These are phyloP conservation scores for Triticum turgidum DNA, from an alignment of 176 grass and related monocot genomes.

Conservation along the genomic window DNA sequence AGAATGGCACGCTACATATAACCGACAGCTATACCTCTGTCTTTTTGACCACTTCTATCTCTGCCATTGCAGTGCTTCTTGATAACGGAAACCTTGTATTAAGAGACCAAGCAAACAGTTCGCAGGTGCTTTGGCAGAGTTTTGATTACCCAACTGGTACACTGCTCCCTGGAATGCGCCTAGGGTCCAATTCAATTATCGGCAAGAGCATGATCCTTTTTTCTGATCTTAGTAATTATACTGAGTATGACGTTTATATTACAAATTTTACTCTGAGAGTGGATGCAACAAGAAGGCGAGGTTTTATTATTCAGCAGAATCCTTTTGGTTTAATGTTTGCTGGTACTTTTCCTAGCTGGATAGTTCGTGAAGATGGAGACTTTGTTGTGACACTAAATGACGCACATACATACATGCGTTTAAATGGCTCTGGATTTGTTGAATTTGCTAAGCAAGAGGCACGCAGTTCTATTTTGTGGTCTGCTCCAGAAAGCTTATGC, in stretches of 20 bases:
- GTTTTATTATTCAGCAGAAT: neutral
- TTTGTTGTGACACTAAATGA: neutral
- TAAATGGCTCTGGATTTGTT: neutral
- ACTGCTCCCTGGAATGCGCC: neutral
- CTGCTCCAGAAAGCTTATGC: neutral
- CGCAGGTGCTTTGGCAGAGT: neutral
- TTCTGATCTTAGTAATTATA: too few species aligned
- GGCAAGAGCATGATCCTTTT: neutral
- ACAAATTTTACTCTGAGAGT: neutral
- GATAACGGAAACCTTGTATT: neutral
- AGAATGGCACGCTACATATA: accelerated
- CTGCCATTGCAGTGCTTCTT: neutral
- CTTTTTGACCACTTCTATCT: neutral
- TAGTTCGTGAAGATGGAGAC: neutral
- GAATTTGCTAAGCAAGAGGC: neutral
- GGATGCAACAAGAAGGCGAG: neutral
- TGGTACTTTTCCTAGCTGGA: neutral
- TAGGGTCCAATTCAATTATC: neutral
- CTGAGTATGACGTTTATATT: neutral
- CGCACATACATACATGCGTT: neutral
- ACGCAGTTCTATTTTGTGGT: neutral
- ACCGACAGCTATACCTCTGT: too few species aligned
- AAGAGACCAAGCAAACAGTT: neutral
- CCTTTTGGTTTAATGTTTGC: neutral
- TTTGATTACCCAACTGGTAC: neutral